Evolutionary conservation across 352 stramenopile species (phyloP), one percentile per base, ranked within the genome.

Genomic region (Phytophthora pini): DNA sequence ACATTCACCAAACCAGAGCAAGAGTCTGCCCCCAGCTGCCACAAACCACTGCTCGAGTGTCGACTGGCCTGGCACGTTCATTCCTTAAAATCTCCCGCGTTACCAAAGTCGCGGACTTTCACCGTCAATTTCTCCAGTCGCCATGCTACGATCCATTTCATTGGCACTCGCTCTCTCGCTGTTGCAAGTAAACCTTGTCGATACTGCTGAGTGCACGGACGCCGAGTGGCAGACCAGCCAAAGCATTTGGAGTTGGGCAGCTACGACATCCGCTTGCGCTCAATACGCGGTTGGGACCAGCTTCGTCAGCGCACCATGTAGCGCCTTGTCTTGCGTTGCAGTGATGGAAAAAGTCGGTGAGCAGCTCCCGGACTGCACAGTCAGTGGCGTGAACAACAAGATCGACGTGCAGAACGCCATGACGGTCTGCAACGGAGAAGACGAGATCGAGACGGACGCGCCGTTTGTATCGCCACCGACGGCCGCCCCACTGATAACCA

Each of bases 261-360:
- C 60, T 5, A 61, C 60, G n/a, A 68, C 61, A 15, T 58, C 61
- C 10, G 52, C 53, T 10, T 63, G 61, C 39, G 52, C 38, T 13
- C 60, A 52, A 34, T 63, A 63, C 38, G 61, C 52, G 5, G 17
- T 55, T 12, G 61, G 61, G 0, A 47, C 53, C 61, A 57, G 11
- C 47, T 63, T 44, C 17, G 61, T 68, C 22, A 68, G 52, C 15
- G 61, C 61, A 2, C 60, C 60, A 34, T 68, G 61, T 44, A 49
- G 45, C 2, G 61, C 53, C 17, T 45, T 4, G 7, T 57, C 43
- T 2, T 68, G 61, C 8, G 61, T 68, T 24, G 13, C 52, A 20
- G 61, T 68, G 5, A 68, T 68, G 61, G 53, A 58, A 20, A 46
- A 68, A 62, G 61, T 68, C 20, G 61, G 51, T 4, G 53, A 63